These are phyloP conservation scores for Lavandula angustifolia DNA, from an alignment of 257 asterid genomes.

Conservation along the genomic window DNA sequence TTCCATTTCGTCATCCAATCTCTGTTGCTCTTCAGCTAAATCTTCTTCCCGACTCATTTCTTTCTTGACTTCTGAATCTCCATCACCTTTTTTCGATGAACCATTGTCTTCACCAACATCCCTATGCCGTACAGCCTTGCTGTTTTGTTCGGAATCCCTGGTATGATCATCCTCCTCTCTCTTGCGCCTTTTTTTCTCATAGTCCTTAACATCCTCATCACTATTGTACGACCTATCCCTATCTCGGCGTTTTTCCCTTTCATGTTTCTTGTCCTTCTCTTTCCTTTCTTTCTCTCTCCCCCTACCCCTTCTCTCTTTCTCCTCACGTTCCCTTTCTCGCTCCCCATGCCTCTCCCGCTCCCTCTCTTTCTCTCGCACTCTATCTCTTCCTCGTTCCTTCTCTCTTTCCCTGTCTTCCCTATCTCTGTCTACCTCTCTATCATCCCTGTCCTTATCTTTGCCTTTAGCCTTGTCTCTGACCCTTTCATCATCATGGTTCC, in stretches of 20 bases:
- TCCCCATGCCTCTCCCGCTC: constrained; percentile 18
- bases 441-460: constrained; percentile 43
- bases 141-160: constrained; percentile 48
- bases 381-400: constrained; percentile 33
- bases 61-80: constrained; percentile 36
- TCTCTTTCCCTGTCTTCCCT: constrained; percentile 35
- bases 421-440: constrained; percentile 21
- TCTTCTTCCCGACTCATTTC: constrained; percentile 66
- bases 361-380: constrained; percentile 24
- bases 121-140: constrained; percentile 41
- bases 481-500: constrained; percentile 42
- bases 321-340: constrained; percentile 39
- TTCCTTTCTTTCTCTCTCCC: constrained; percentile 50
- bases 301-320: constrained; percentile 38
- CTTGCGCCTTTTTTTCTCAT: constrained; percentile 66
- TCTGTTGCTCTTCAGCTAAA: constrained; percentile 77
- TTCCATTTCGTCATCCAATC: constrained; percentile 84
- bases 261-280: constrained; percentile 45
- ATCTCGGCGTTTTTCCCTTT: constrained; percentile 53
- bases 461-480: constrained; percentile 35
- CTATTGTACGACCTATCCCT: constrained; percentile 46
- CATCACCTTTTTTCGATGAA: constrained; percentile 49
- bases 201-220: constrained; percentile 62
- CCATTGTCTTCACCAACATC: constrained; percentile 50
- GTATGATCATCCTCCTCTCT: constrained; percentile 57